Evolutionary conservation across 306 rosid genomes (phyloP), one percentile per base, ranked within the genome.

Genomic region (Fragaria vesca): DNA sequence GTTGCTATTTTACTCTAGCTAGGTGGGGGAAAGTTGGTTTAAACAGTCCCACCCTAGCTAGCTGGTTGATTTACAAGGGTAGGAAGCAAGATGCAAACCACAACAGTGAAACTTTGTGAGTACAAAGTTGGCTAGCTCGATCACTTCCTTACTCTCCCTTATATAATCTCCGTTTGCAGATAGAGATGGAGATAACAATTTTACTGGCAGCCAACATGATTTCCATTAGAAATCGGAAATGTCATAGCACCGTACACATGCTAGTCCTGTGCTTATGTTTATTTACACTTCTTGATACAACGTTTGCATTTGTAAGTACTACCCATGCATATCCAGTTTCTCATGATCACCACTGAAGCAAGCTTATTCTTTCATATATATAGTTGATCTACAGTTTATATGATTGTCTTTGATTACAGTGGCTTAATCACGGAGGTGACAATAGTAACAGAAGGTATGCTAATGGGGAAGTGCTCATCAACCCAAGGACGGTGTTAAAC

Each of bases 401-500:
- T 58, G 26, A 0, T 71, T 72, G 0, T 55, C 12, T 46, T 30
- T 26, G 4, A 40, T 16, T 82, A 63, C 80, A 85, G 88, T 82
- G 88, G 84, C 66, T 69, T 34, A 85, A 79, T 61, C 86, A 82
- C 51, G 84, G 88, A 26, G 54, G 65, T 62, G 88, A 79, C 58
- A 32, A 76, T 51, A 51, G 9, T 11, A 85, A 82, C 80, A 16
- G 65, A 50, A 85, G 88, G 80, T 26, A 73, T 12, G 84, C 72
- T 1, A 6, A 32, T 2, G 80, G 36, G 0, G 84, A 85, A 69
- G 61, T 72, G 20, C 61, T 61, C 28, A 82, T 82, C 79, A 79
- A 48, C 73, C 79, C 61, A 12, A 68, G 3, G 46, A 82, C 78
- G 15, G 82, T 62, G 13, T 74, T 78, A 17, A 66, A 60, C n/a